Percentiles rank a stretch among this genome's conserved stretches.
phyloP scores from a whole-genome alignment of 2,329 filamentous ascomycete genomes.

The Lasiodiplodia theobromae region DNA sequence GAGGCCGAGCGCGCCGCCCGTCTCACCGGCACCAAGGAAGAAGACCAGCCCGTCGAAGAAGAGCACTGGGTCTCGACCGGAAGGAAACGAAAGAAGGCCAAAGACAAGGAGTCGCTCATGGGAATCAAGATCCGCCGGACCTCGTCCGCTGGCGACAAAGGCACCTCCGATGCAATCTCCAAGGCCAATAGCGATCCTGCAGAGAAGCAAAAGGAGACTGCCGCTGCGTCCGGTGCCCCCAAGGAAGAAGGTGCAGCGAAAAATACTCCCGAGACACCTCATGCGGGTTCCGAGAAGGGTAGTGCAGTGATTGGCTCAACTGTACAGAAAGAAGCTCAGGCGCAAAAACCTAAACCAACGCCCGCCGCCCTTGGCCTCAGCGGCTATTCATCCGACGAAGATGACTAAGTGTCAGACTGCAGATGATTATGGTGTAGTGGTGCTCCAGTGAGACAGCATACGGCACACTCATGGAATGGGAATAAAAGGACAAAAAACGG shows the following conservation, averaged over 20 bases:
- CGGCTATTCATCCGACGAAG: conserved; percentile 28
- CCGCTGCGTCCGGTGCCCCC: neutral
- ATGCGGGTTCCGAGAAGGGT: neutral
- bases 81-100: conserved; percentile 60
- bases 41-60: conserved; percentile 43
- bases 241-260: neutral
- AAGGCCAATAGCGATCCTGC: neutral
- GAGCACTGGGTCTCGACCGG: conserved; percentile 58
- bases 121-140: conserved; percentile 55
- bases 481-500: neutral
- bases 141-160: conserved; percentile 37
- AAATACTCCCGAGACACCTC: neutral
- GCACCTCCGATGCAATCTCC: neutral
- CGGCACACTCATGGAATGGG: neutral
- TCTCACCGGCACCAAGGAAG: conserved; percentile 48
- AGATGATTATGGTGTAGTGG: neutral
- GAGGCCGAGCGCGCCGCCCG: conserved; percentile 61
- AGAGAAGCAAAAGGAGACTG: neutral
- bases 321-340: neutral
- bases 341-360: conserved; percentile 16
- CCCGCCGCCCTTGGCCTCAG: conserved; percentile 12
- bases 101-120: conserved; percentile 46
- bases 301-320: neutral
- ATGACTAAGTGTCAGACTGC: conserved; percentile 4
- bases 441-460: neutral